Evolutionary conservation across 768 basidiomycete genomes (phyloP).

Genomic region (Pleurotus ostreatus): DNA sequence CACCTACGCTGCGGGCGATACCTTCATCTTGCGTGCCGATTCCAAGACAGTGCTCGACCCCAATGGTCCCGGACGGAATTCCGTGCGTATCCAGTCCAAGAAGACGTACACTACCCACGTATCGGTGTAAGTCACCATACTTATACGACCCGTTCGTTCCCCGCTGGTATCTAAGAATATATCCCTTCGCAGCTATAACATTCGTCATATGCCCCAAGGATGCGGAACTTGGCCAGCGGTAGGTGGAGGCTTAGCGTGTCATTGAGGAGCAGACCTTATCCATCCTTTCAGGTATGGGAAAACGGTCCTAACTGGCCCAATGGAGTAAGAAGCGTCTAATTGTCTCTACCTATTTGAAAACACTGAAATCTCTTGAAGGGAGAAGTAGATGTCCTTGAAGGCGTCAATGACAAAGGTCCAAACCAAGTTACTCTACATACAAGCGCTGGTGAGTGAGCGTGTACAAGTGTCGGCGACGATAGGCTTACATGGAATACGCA

Average conservation of each 20-base stretch:
- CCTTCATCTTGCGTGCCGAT: slow-evolving; percentile 46
- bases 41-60: slow-evolving; percentile 33
- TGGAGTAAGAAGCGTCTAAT: slow-evolving; percentile 15
- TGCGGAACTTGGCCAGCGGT: slow-evolving; percentile 52
- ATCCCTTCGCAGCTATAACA: slow-evolving; percentile 17
- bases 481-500: no score
- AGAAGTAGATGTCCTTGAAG: slow-evolving; percentile 49
- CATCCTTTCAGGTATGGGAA: slow-evolving; percentile 19
- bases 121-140: slow-evolving; percentile 22
- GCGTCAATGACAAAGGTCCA: slow-evolving; percentile 51
- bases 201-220: slow-evolving; percentile 54
- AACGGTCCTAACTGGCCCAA: slow-evolving; percentile 28
- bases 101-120: slow-evolving; percentile 34
- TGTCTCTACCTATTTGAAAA: no score
- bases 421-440: slow-evolving; percentile 58
- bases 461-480: background rate
- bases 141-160: background rate
- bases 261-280: no score
- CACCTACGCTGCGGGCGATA: slow-evolving; percentile 36
- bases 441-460: slow-evolving; percentile 28
- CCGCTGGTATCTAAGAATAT: background rate
- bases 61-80: slow-evolving; percentile 44
- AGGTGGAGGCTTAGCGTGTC: background rate
- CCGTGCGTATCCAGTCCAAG: slow-evolving; percentile 34
- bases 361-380: slow-evolving; percentile 24